These are phyloP conservation scores for Trichophyton benhamiae DNA, from an alignment of 2,329 filamentous ascomycete species.

Conservation along the genomic window DNA sequence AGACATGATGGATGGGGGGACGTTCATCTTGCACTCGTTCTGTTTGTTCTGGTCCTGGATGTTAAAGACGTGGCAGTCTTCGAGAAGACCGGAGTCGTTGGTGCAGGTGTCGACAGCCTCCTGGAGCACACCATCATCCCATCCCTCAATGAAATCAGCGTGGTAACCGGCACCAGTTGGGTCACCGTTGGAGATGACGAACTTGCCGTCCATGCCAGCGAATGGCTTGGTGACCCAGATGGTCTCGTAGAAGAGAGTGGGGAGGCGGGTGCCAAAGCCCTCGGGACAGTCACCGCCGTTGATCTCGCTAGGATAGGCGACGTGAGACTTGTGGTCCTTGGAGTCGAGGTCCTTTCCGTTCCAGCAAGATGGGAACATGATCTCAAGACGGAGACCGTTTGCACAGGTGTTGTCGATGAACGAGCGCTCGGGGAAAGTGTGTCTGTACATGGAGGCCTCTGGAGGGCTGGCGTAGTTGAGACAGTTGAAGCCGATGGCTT, in stretches of 20 bases:
- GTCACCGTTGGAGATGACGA: slow-evolving; percentile 69
- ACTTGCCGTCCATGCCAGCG: slow-evolving; percentile 50
- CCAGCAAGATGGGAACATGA: slow-evolving; percentile 87
- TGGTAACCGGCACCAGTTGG: slow-evolving; percentile 62
- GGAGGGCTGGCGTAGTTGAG: slow-evolving; percentile 58
- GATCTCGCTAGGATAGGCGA: slow-evolving; percentile 67
- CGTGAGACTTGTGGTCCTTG: slow-evolving; percentile 47
- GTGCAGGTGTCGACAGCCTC: slow-evolving; percentile 64
- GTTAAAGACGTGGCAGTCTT: slow-evolving; percentile 64
- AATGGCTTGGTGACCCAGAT: slow-evolving; percentile 67
- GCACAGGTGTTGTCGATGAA: slow-evolving; percentile 70
- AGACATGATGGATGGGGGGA: slow-evolving; percentile 46
- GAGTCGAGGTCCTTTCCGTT: slow-evolving; percentile 54
- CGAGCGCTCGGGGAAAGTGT: slow-evolving; percentile 65
- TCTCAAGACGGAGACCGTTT: slow-evolving; percentile 69
- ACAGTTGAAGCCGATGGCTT: slow-evolving; percentile 89
- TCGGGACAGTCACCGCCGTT: slow-evolving; percentile 65
- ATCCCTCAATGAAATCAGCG: slow-evolving; percentile 69
- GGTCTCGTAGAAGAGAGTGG: slow-evolving; percentile 71
- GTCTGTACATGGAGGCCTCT: slow-evolving; percentile 67
- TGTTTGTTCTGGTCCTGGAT: slow-evolving; percentile 49
- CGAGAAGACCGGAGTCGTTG: slow-evolving; percentile 52
- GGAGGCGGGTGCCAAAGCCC: slow-evolving; percentile 54
- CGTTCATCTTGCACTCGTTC: slow-evolving; percentile 48
- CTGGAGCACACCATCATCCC: slow-evolving; percentile 58